A percentile compares a stretch with the other conserved stretches of the same genome.
Conservation (phyloP, 1,284 basidiomycete species). For the Ceratobasidium theobromae region DNA sequence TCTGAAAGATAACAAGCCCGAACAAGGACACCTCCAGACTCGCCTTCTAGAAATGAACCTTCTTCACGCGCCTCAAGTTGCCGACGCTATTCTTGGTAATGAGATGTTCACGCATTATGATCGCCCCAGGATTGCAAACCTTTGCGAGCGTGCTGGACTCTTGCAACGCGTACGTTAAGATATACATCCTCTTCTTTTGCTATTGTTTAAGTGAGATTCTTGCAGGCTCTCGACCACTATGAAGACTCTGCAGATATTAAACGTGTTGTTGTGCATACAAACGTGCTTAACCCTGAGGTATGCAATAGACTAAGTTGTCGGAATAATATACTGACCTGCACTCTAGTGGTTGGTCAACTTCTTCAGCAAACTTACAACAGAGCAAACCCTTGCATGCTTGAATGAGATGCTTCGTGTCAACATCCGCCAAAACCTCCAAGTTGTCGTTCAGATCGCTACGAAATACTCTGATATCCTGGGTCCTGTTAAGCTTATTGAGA, state of each 20-base stretch:
- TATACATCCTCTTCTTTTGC: neutral
- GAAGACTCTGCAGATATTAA: conserved; percentile 98
- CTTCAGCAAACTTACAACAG: conserved; percentile 97
- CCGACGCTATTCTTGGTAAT: conserved; percentile 98
- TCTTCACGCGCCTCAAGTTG: conserved; percentile 96
- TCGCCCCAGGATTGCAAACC: conserved; percentile 92
- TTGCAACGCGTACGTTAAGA: conserved; percentile 73
- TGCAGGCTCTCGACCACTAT: conserved; percentile 96
- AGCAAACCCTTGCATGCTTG: conserved; percentile 95
- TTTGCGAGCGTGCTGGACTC: conserved; percentile 97
- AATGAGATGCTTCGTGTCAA: conserved; percentile 98
- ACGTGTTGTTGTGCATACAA: conserved; percentile 94
- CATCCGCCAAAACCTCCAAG: conserved; percentile 96
- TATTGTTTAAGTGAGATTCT: conserved; percentile 29
- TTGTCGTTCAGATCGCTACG: conserved; percentile 97
- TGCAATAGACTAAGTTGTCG: conserved; percentile 37
- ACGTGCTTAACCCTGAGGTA: conserved; percentile 82
- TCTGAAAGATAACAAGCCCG: conserved; percentile 98
- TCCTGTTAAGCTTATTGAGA: conserved; percentile 95
- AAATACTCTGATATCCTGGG: conserved; percentile 99
- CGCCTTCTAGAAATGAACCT: conserved; percentile 98
- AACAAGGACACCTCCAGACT: conserved; percentile 96
- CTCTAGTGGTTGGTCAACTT: conserved; percentile 93
- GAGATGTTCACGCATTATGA: conserved; percentile 99
- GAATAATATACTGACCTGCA: conserved; percentile 4